Evolutionary conservation across 768 basidiomycete species (phyloP).

Genomic region (Dictyophora rubrovolvata): DNA sequence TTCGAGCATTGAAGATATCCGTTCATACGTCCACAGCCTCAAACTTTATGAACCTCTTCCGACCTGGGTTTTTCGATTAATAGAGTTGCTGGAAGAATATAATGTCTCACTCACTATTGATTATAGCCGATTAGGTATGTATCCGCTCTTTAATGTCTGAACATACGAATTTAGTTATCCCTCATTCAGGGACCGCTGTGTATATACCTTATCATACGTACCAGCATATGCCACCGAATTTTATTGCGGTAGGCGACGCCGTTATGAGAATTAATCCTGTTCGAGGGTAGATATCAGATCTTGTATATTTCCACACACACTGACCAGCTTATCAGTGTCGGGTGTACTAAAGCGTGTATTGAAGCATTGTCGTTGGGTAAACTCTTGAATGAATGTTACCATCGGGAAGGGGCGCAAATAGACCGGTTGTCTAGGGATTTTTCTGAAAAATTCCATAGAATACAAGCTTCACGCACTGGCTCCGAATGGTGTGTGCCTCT

Average conservation of each 20-base stretch:
- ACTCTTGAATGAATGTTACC: neutral
- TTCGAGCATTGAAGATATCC: slow-evolving; percentile 7
- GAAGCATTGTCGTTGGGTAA: slow-evolving; percentile 4
- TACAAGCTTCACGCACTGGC: slow-evolving; percentile 7
- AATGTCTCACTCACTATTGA: slow-evolving; percentile 12
- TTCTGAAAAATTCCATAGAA: slow-evolving; percentile 6
- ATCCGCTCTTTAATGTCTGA: neutral
- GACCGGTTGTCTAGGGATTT: slow-evolving; percentile 8
- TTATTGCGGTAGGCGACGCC: neutral
- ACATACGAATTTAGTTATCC: neutral
- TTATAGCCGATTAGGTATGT: slow-evolving; percentile 15
- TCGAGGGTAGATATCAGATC: neutral
- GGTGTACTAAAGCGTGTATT: slow-evolving; percentile 4
- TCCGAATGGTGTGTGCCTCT: neutral
- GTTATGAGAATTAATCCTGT: neutral
- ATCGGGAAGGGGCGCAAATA: neutral
- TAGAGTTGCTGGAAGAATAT: slow-evolving; percentile 21
- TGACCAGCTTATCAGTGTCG: neutral
- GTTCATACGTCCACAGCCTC: slow-evolving; percentile 1
- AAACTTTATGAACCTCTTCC: slow-evolving; percentile 16
- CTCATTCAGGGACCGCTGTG: neutral
- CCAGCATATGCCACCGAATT: neutral
- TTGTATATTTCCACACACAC: neutral
- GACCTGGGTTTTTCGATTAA: slow-evolving; percentile 19
- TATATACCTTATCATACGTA: neutral